Evolutionary conservation across 768 basidiomycete species (phyloP), one percentile per base, ranked within the genome.

Genomic region (Leucocoprinus sp.): DNA sequence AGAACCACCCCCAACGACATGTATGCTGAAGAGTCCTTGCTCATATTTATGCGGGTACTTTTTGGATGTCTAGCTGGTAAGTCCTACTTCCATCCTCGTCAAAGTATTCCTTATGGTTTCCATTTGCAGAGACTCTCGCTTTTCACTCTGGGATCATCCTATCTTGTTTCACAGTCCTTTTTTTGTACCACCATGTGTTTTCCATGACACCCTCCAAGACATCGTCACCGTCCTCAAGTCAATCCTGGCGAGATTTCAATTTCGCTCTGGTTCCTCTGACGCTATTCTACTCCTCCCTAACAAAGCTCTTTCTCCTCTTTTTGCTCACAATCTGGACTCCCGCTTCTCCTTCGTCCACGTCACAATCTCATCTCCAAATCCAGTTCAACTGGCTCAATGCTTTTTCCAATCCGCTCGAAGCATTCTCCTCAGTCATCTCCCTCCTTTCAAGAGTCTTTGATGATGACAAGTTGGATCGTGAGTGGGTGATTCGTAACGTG

Each of bases 401-500:
- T 1, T 42, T 60, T 11, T 52, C 44, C n/a, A 54, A 66, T 37
- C 63, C 39, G 64, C 65, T 12, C 55, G 69, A 49, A n/a, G 52
- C 23, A 35, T 3, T 48, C 12, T 24, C 39, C 34, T 27, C 23
- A 8, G 18, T 48, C 4, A 12, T 75, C 18, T 49, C 62, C 6
- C 42, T 57, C n/a, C 68, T 69, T 2, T 67, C 82, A 36, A 66
- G 75, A 47, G 53, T 83, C 2, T 68, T 88, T 42, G 82, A 84
- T 51, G 85, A 88, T 41, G 80, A 82, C 50, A 76, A 74, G 23
- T 62, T 91, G 1, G 85, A 91, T 58, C 75, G 84, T 5, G 85
- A 84, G 55, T 92, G 89, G 89, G 66, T 89, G 5, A 78, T 91
- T 3, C 72, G 89, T 19, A 91, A 92, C 53, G 68, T 90, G 8